phyloP scores from a whole-genome alignment of 1,284 basidiomycete genomes.

The Heterobasidion annosum region DNA sequence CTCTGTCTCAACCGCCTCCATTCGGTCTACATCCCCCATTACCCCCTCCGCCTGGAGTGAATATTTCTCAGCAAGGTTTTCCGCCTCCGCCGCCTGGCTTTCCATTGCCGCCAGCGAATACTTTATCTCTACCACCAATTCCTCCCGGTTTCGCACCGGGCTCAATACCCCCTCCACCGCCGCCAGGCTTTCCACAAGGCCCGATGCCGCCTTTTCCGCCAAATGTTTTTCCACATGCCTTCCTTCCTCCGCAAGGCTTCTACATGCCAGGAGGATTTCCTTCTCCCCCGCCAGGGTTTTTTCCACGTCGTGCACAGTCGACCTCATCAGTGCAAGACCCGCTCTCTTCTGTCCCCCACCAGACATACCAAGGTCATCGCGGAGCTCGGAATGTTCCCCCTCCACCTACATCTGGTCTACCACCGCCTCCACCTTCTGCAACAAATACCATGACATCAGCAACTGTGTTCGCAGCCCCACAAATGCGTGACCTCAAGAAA shows the following conservation, averaged over 20 bases:
- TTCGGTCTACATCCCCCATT: conserved; percentile 1
- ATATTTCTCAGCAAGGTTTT: conserved; percentile 15
- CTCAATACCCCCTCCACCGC: conserved; percentile 1
- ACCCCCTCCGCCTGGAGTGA: conserved; percentile 21
- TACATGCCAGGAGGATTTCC: conserved; percentile 10
- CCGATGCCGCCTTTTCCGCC: conserved; percentile 21
- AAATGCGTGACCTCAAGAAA: conserved; percentile 85
- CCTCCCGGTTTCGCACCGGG: conserved; percentile 16
- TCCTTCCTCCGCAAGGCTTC: conserved; percentile 15
- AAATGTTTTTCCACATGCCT: conserved; percentile 18
- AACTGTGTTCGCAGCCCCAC: conserved; percentile 73
- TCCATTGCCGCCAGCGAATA: conserved; percentile 17
- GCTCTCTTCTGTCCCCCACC: conserved; percentile 51
- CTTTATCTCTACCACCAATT: conserved; percentile 13
- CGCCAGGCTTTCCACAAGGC: neutral
- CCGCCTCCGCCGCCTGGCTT: conserved; percentile 14
- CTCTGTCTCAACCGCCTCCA: conserved; percentile 13
- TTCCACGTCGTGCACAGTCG: conserved; percentile 41
- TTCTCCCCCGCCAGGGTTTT: conserved; percentile 39
- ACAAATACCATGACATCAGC: conserved; percentile 31
- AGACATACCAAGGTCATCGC: conserved; percentile 56
- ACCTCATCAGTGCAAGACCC: conserved; percentile 47
- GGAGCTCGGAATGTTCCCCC: conserved; percentile 21
- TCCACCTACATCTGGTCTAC: conserved; percentile 14
- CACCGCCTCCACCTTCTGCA: conserved; percentile 21